Evolutionary conservation across 306 rosid genomes (phyloP).

Genomic region (Morella rubra): DNA sequence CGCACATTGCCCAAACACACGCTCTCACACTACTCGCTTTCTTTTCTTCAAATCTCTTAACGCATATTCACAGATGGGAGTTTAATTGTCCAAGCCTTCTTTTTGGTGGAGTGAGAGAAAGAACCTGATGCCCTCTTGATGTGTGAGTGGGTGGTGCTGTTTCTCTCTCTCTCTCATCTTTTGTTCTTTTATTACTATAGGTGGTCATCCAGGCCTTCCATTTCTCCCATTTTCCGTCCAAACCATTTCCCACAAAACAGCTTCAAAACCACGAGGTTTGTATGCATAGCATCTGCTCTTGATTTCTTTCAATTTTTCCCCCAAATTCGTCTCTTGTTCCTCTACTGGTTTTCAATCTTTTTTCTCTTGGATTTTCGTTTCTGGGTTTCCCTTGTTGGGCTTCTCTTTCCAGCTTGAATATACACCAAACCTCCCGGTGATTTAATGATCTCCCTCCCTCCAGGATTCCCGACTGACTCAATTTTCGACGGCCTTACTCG

Average conservation of each 20-base stretch:
- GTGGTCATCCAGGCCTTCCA: conserved; percentile 19
- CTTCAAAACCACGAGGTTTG: conserved; percentile 8
- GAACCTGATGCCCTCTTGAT: conserved; percentile 67
- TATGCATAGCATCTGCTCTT: conserved; percentile 16
- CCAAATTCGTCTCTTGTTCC: conserved; percentile 4
- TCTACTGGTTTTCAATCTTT: neutral
- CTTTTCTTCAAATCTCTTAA: conserved; percentile 7
- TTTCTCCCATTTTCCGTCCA: conserved; percentile 12
- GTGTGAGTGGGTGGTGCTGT: conserved; percentile 57
- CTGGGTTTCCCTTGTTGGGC: neutral
- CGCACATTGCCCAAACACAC: neutral
- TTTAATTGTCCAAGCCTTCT: conserved; percentile 35
- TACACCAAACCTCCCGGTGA: neutral
- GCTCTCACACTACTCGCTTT: neutral
- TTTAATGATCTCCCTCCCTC: conserved; percentile 23
- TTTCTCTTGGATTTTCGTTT: neutral
- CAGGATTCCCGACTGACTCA: conserved; percentile 15
- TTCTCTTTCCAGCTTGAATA: neutral
- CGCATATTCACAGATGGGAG: conserved; percentile 51
- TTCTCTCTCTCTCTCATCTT: conserved; percentile 26
- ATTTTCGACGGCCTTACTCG: neutral
- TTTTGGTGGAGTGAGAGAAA: conserved; percentile 30
- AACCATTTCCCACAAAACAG: neutral
- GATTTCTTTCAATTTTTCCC: conserved; percentile 14
- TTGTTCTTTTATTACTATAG: neutral